Evolutionary conservation across 108 stramenopile genomes (phyloP).

Genomic region (Aurantiochytrium sp.): DNA sequence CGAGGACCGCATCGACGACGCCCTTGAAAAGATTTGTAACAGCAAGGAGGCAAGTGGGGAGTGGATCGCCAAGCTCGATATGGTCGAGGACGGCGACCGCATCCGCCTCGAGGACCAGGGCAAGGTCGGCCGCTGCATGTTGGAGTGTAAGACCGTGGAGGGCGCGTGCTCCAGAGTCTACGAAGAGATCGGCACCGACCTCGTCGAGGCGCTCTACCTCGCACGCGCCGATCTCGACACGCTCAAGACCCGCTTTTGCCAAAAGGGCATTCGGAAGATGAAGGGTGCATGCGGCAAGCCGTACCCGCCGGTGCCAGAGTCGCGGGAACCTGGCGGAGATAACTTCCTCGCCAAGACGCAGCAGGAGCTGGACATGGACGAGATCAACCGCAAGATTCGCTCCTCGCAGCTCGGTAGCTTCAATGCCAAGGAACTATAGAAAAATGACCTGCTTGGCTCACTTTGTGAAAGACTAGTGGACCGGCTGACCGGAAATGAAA

Average conservation of each 20-base stretch:
- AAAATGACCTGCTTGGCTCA: too few species aligned
- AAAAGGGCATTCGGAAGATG: not conserved
- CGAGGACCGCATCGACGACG: slow-evolving; percentile 16
- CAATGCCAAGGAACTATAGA: not conserved
- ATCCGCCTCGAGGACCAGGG: not conserved
- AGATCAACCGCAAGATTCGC: slow-evolving; percentile 16
- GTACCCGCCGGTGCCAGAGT: not conserved
- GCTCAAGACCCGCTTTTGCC: not conserved
- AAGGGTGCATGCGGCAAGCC: slow-evolving; percentile 29
- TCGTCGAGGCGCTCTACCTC: not conserved
- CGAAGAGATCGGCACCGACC: slow-evolving; percentile 4
- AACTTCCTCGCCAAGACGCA: not conserved
- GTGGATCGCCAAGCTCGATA: not conserved
- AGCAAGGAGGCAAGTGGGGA: not conserved
- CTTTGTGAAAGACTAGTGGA: too few species aligned
- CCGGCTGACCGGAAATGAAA: too few species aligned
- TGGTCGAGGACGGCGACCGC: not conserved
- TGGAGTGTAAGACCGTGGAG: slow-evolving; percentile 7
- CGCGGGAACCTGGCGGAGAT: not conserved
- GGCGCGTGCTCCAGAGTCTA: not conserved
- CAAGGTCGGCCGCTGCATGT: not conserved
- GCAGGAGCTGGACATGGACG: not conserved
- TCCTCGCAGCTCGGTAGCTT: not conserved
- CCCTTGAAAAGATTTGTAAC: not conserved
- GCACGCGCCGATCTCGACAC: not conserved